Evolutionary conservation across 306 rosid genomes (phyloP).

Genomic region (Fragaria nilgerrensis): DNA sequence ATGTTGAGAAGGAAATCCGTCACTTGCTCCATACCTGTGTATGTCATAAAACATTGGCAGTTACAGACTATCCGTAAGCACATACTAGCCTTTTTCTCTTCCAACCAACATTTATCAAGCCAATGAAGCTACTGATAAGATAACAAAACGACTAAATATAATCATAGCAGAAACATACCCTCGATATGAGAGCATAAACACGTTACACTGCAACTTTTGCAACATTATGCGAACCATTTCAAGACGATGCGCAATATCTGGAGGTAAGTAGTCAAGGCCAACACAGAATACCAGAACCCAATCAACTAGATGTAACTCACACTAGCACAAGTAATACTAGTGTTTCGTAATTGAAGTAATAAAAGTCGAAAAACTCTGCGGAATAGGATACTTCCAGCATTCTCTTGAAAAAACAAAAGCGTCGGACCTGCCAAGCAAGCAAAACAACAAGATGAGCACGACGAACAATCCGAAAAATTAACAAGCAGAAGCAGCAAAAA

Average conservation of each 20-base stretch:
- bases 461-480: background rate
- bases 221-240: slow-evolving; percentile 94
- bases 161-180: slow-evolving; percentile 52
- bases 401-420: slow-evolving; percentile 92
- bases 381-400: slow-evolving; percentile 98
- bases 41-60: slow-evolving; percentile 26
- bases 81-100: background rate
- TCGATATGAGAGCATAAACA: slow-evolving; percentile 95
- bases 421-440: slow-evolving; percentile 82
- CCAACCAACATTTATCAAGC: slow-evolving; percentile 3
- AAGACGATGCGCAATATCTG: slow-evolving; percentile 99
- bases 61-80: slow-evolving; percentile 19
- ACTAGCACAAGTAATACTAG: background rate
- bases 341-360: background rate
- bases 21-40: slow-evolving; percentile 93
- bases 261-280: slow-evolving; percentile 60
- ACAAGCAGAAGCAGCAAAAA: background rate
- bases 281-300: slow-evolving; percentile 29
- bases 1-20: slow-evolving; percentile 94
- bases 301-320: background rate
- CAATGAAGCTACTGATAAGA: slow-evolving; percentile 8
- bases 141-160: background rate
- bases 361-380: slow-evolving; percentile 3
- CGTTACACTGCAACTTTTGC: slow-evolving; percentile 80
- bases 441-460: background rate